phyloP scores from a whole-genome alignment of 345 rosid genomes.

The Syzygium jambos region DNA sequence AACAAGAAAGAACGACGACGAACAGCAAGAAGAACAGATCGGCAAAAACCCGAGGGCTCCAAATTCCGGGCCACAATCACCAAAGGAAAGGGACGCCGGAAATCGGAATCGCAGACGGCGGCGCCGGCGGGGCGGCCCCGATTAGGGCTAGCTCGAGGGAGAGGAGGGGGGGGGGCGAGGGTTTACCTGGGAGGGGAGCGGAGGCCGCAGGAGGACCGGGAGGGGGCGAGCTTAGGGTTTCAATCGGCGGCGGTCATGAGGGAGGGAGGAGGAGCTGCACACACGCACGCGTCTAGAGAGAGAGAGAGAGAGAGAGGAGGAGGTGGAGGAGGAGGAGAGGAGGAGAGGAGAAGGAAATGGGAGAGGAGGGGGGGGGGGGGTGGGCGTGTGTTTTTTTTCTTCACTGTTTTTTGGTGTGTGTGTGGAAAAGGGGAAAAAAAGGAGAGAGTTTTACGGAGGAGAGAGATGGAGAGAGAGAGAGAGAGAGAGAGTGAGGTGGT shows the following conservation, averaged over 20 bases:
- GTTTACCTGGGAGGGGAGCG: background rate
- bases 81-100: background rate
- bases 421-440: background rate
- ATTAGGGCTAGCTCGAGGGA: conserved; percentile 10
- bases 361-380: background rate
- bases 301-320: background rate
- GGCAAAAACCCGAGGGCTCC: no score
- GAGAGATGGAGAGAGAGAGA: background rate
- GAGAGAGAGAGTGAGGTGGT: background rate
- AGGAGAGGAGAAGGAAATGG: no score
- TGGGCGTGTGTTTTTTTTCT: background rate
- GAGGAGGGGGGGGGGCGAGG: background rate
- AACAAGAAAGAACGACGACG: no score
- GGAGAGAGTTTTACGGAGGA: background rate
- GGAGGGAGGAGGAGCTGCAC: background rate
- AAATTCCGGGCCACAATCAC: no score
- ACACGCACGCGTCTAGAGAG: background rate
- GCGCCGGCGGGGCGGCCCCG: background rate
- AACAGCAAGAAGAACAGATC: no score
- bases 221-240: conserved; percentile 50
- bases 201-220: background rate
- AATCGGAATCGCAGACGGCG: background rate
- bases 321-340: background rate
- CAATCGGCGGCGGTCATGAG: conserved; percentile 46
- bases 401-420: background rate